Percentiles rank a stretch among this genome's conserved stretches.
Evolutionary conservation across 495 filamentous ascomycete species (phyloP).

Genomic region (Aspergillus haitiensis): DNA sequence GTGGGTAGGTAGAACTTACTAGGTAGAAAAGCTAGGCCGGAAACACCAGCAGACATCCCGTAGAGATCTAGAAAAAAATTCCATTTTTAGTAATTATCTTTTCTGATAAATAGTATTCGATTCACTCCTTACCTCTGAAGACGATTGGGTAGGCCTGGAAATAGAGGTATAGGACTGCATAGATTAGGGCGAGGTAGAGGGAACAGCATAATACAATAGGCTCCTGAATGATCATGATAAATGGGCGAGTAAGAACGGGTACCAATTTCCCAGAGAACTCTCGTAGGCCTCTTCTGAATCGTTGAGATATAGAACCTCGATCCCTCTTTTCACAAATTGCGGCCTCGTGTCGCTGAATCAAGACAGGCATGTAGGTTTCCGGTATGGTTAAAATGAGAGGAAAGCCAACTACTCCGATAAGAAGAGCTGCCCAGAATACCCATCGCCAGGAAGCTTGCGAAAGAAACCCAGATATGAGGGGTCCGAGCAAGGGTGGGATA

Average conservation of each 20-base stretch:
- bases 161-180: conserved; percentile 62
- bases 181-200: conserved; percentile 58
- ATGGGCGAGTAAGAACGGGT: conserved; percentile 38
- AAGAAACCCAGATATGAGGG: conserved; percentile 32
- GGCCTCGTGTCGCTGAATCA: conserved; percentile 46
- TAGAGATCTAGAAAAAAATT: conserved; percentile 44
- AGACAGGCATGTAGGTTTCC: conserved; percentile 67
- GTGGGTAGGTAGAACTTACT: conserved; percentile 20
- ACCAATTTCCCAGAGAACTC: conserved; percentile 7
- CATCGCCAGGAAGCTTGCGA: conserved; percentile 55
- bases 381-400: conserved; percentile 48
- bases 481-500: conserved; percentile 37
- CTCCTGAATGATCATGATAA: conserved; percentile 42
- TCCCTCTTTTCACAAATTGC: not conserved
- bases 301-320: not conserved
- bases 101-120: too few species aligned
- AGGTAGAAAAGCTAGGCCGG: conserved; percentile 37
- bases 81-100: not conserved
- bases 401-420: conserved; percentile 38
- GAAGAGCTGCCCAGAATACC: conserved; percentile 53
- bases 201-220: conserved; percentile 52
- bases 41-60: conserved; percentile 37
- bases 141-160: conserved; percentile 62
- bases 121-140: conserved; percentile 37
- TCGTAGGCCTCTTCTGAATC: not conserved